A percentile compares a stretch with the other conserved stretches of the same genome.
Evolutionary conservation across 768 basidiomycete species (phyloP).

Genomic region (Leccinum barrowsii): DNA sequence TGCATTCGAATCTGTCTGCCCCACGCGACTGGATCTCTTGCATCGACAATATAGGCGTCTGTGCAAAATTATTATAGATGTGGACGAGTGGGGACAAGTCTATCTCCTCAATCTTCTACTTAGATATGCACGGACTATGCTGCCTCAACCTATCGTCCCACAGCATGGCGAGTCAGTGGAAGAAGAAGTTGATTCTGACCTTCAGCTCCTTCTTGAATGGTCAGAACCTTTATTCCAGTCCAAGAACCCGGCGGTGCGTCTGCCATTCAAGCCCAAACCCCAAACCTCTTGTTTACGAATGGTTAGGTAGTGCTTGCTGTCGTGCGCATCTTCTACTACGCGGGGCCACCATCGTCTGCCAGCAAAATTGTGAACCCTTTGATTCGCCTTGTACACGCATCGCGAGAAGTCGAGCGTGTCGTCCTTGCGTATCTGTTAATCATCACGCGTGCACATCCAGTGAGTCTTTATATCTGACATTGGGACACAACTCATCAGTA

Average conservation of each 20-base stretch:
- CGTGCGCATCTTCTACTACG: slow-evolving; percentile 70
- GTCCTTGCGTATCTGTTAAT: slow-evolving; percentile 68
- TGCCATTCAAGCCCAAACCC: not conserved
- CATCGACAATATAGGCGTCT: slow-evolving; percentile 86
- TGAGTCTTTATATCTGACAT: slow-evolving; percentile 35
- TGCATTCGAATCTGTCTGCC: slow-evolving; percentile 86
- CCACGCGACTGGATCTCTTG: slow-evolving; percentile 79
- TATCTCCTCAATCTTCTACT: slow-evolving; percentile 73
- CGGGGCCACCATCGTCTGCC: slow-evolving; percentile 54
- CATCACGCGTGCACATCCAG: slow-evolving; percentile 64
- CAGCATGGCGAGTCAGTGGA: slow-evolving; percentile 29
- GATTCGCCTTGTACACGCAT: slow-evolving; percentile 63
- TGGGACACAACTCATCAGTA: not conserved
- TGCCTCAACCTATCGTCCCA: slow-evolving; percentile 53
- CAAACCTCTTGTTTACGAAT: not conserved
- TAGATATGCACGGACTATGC: slow-evolving; percentile 82
- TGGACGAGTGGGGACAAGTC: slow-evolving; percentile 96
- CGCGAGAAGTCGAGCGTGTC: slow-evolving; percentile 72
- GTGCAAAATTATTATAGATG: slow-evolving; percentile 80
- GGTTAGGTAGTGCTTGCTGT: slow-evolving; percentile 76
- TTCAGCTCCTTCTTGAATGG: slow-evolving; percentile 68
- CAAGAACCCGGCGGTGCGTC: slow-evolving; percentile 78
- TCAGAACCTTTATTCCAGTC: slow-evolving; percentile 80
- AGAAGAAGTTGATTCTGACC: slow-evolving; percentile 75
- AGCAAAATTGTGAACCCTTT: slow-evolving; percentile 66